A percentile compares a stretch with the other conserved stretches of the same genome.
Conservation (phyloP, 805 yeast genomes). For the Tetrapisispora taiwanensis region DNA sequence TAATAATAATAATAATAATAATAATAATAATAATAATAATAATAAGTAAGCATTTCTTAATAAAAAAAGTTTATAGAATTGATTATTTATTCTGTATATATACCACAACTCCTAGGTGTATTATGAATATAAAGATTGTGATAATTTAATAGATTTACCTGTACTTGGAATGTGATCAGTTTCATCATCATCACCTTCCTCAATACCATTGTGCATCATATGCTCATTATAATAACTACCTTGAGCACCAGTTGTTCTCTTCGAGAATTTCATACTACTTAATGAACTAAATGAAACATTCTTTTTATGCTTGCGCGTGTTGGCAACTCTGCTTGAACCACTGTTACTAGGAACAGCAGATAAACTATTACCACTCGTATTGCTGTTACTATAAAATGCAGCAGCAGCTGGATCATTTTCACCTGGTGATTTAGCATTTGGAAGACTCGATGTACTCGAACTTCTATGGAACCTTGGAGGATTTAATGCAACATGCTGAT, state of each 20-base stretch:
- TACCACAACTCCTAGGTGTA: background rate
- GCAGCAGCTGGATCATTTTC: background rate
- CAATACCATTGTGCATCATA: slow-evolving; percentile 24
- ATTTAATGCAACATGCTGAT: slow-evolving; percentile 8
- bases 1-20: too few species aligned
- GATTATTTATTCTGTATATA: background rate
- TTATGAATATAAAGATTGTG: slow-evolving; percentile 24
- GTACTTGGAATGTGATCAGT: slow-evolving; percentile 3
- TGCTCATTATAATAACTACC: slow-evolving; percentile 17
- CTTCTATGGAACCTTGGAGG: background rate
- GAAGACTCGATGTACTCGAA: slow-evolving; percentile 1
- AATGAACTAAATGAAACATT: slow-evolving; percentile 28
- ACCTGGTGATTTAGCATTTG: slow-evolving; percentile 13
- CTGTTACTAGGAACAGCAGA: slow-evolving; percentile 3
- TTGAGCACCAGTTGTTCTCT: slow-evolving; percentile 17
- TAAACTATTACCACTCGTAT: slow-evolving; percentile 19
- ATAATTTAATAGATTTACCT: slow-evolving; percentile 17
- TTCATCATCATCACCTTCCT: slow-evolving; percentile 16
- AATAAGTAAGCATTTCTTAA: too few species aligned
- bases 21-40: too few species aligned
- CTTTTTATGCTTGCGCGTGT: slow-evolving; percentile 26
- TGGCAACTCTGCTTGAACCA: slow-evolving; percentile 16
- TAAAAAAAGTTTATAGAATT: background rate
- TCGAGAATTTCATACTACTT: slow-evolving; percentile 28
- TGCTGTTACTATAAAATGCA: slow-evolving; percentile 15